These are phyloP conservation scores for Hyphodiscus sp. DNA, from an alignment of 2,329 filamentous ascomycete species.

Conservation along the genomic window DNA sequence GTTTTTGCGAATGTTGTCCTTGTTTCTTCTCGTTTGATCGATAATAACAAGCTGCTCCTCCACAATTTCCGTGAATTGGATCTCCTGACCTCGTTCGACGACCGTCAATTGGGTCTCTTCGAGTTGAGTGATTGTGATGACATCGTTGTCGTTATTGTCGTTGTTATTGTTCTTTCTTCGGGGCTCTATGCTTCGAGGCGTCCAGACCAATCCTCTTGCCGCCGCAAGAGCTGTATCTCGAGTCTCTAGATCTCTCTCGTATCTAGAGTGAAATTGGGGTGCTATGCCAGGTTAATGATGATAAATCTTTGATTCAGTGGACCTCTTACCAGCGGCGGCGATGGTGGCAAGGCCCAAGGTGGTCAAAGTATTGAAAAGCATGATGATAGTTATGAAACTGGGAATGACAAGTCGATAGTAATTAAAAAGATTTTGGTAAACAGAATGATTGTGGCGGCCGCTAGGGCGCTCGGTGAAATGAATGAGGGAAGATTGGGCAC, in stretches of 20 bases:
- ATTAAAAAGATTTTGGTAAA: conserved; percentile 7
- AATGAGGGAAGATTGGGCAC: conserved; percentile 18
- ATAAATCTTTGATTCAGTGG: background rate
- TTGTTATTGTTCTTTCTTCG: conserved; percentile 6
- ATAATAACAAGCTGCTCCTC: conserved; percentile 9
- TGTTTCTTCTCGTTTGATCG: conserved; percentile 10
- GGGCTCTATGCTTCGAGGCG: conserved; percentile 6
- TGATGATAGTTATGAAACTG: conserved; percentile 12
- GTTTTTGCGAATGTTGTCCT: conserved; percentile 27
- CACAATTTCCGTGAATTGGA: conserved; percentile 15
- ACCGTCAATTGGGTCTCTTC: conserved; percentile 10
- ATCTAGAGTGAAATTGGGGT: conserved; percentile 19
- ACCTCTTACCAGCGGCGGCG: conserved; percentile 20
- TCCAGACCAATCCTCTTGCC: conserved; percentile 20
- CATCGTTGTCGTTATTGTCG: conserved; percentile 3
- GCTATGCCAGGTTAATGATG: conserved; percentile 15
- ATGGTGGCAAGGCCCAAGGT: conserved; percentile 21
- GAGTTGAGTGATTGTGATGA: conserved; percentile 16
- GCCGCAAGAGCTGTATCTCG: conserved; percentile 14
- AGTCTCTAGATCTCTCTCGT: conserved; percentile 9
- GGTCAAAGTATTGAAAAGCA: conserved; percentile 19
- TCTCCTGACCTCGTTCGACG: conserved; percentile 8
- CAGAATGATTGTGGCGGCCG: conserved; percentile 23
- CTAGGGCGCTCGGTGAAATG: conserved; percentile 27
- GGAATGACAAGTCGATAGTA: background rate